These are phyloP conservation scores for Wickerhamiella lipophila DNA, from an alignment of 805 yeast genomes.

Conservation along the genomic window DNA sequence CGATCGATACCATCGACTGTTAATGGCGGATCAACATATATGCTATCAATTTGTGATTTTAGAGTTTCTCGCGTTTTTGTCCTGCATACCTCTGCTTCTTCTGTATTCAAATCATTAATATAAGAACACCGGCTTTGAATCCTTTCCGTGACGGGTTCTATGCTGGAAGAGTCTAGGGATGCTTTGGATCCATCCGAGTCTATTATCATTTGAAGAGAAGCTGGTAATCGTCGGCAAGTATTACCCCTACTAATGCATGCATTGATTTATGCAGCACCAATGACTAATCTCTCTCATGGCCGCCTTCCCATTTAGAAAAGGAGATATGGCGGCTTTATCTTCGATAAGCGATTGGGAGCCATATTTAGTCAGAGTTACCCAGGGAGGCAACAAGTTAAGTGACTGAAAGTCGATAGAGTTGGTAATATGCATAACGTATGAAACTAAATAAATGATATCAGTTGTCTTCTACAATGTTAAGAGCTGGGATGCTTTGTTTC, in stretches of 20 bases:
- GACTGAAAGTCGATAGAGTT: too few relatives aligned
- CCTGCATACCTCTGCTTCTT: conserved; percentile 32
- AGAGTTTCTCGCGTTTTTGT: conserved; percentile 36
- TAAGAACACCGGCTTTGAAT: conserved; percentile 15
- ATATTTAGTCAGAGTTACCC: too few relatives aligned
- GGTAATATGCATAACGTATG: background rate
- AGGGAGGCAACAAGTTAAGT: too few relatives aligned
- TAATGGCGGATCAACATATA: conserved; percentile 17
- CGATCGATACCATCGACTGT: conserved; percentile 22
- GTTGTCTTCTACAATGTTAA: background rate
- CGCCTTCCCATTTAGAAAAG: too few relatives aligned
- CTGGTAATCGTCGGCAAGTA: background rate
- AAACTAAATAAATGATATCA: background rate
- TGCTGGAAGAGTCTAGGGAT: background rate
- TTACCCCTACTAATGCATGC: background rate
- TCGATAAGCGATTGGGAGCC: too few relatives aligned
- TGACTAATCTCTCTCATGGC: background rate
- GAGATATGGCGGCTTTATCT: too few relatives aligned
- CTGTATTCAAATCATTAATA: conserved; percentile 31
- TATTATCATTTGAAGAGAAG: background rate
- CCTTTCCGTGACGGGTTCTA: background rate
- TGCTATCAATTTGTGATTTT: conserved; percentile 19
- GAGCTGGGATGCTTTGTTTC: background rate
- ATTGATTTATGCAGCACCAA: background rate
- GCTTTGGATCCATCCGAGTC: background rate